phyloP scores from a whole-genome alignment of 2,329 filamentous ascomycete species.

The Triangularia verruculosa region DNA sequence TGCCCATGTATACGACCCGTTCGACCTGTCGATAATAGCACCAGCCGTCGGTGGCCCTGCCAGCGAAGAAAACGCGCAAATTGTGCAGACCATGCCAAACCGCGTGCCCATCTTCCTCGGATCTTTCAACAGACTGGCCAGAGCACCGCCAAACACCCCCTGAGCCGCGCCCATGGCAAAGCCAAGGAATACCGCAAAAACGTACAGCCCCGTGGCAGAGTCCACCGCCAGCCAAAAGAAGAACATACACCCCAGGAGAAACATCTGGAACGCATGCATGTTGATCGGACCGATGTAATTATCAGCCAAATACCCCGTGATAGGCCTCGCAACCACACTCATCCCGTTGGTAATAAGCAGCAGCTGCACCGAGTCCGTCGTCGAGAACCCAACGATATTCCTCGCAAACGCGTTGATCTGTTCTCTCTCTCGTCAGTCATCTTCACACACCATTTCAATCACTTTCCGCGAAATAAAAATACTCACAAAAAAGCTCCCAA shows the following conservation, averaged over 20 bases:
- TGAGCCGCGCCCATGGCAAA: slow-evolving; percentile 43
- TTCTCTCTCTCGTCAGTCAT: neutral
- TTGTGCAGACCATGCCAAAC: slow-evolving; percentile 45
- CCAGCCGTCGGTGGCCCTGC: slow-evolving; percentile 45
- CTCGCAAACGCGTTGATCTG: slow-evolving; percentile 46
- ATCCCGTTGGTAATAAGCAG: slow-evolving; percentile 59
- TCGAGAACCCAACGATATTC: slow-evolving; percentile 45
- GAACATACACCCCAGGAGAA: slow-evolving; percentile 46
- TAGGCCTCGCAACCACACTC: slow-evolving; percentile 53
- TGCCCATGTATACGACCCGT: slow-evolving; percentile 41
- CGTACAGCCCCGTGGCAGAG: slow-evolving; percentile 24
- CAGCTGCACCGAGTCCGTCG: slow-evolving; percentile 53
- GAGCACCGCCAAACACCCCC: slow-evolving; percentile 40
- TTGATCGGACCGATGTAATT: slow-evolving; percentile 52
- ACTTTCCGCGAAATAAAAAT: neutral
- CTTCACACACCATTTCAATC: neutral
- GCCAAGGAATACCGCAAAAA: slow-evolving; percentile 45
- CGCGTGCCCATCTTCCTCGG: slow-evolving; percentile 44
- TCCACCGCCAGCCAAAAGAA: slow-evolving; percentile 55
- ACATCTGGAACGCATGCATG: slow-evolving; percentile 49
- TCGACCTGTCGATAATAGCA: slow-evolving; percentile 42
- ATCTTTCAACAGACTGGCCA: slow-evolving; percentile 43
- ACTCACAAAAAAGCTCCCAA: slow-evolving; percentile 49
- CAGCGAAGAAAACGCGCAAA: slow-evolving; percentile 42
- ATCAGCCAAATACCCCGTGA: slow-evolving; percentile 56